Percentiles rank a stretch among this genome's conserved stretches.
phyloP scores from a whole-genome alignment of 2,329 filamentous ascomycete species.

The Fusarium agapanthi region DNA sequence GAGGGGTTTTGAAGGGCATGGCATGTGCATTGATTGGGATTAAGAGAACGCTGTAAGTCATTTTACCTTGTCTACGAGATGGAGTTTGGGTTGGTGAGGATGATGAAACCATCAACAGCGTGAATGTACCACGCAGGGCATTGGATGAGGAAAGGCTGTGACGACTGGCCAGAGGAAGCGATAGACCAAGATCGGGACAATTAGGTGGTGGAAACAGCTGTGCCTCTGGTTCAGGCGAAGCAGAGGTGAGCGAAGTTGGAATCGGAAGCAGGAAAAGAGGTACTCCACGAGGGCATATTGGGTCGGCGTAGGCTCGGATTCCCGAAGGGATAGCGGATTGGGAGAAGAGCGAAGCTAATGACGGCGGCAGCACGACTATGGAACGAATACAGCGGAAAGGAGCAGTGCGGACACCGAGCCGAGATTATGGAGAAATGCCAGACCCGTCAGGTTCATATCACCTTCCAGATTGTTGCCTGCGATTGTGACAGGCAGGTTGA shows the following conservation, averaged over 20 bases:
- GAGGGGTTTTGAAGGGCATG: not conserved
- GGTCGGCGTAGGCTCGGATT: constrained; percentile 30
- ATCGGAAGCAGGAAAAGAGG: not conserved
- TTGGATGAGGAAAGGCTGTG: not conserved
- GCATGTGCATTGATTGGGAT: not conserved
- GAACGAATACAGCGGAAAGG: constrained; percentile 3
- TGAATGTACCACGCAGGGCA: not conserved
- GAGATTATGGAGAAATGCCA: constrained; percentile 4
- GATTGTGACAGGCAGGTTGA: not conserved
- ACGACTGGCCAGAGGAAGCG: not conserved
- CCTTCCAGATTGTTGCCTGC: not conserved
- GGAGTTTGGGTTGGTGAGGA: not conserved
- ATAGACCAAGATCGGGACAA: not conserved
- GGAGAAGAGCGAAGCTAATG: not conserved
- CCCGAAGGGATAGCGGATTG: constrained; percentile 20
- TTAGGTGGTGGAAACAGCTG: not conserved
- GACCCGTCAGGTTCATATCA: not conserved
- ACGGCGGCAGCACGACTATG: constrained; percentile 2
- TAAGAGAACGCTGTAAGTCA: not conserved
- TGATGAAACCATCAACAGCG: not conserved
- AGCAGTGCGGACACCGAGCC: not conserved
- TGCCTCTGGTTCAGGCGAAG: not conserved
- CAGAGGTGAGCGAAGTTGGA: not conserved
- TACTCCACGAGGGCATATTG: constrained; percentile 5
- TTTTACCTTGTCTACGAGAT: constrained; percentile 16